Conservation (phyloP, 2,329 filamentous ascomycete species). For the Cryphonectria naterciae region DNA sequence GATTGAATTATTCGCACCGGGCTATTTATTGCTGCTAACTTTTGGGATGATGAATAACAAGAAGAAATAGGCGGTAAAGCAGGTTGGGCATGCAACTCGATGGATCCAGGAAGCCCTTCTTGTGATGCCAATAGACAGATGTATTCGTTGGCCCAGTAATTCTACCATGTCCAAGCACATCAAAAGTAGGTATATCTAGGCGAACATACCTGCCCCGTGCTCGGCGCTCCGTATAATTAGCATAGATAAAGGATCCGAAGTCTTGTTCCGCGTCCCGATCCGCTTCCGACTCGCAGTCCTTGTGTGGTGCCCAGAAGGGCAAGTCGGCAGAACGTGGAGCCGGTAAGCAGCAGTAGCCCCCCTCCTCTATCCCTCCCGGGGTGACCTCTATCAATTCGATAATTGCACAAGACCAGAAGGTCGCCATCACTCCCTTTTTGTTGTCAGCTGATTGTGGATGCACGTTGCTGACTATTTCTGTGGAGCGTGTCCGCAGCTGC, state of each 20-base stretch:
- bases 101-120: background rate
- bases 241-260: background rate
- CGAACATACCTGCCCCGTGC: background rate
- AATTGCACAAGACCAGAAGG: too few species aligned
- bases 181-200: background rate
- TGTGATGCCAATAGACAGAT: background rate
- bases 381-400: too few species aligned
- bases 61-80: background rate
- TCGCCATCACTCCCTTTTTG: background rate
- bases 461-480: background rate
- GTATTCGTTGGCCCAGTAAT: background rate
- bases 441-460: background rate
- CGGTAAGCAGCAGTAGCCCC: background rate
- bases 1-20: background rate
- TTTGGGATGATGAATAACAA: background rate
- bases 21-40: background rate
- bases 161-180: background rate
- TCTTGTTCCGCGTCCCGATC: conserved; percentile 5
- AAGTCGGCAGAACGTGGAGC: background rate
- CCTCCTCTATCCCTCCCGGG: background rate
- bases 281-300: background rate
- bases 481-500: background rate
- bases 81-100: too few species aligned
- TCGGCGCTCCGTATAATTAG: background rate
- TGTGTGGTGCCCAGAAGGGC: background rate